Conservation (phyloP, 73 alveolate genomes). For the Paramecium biaurelia region DNA sequence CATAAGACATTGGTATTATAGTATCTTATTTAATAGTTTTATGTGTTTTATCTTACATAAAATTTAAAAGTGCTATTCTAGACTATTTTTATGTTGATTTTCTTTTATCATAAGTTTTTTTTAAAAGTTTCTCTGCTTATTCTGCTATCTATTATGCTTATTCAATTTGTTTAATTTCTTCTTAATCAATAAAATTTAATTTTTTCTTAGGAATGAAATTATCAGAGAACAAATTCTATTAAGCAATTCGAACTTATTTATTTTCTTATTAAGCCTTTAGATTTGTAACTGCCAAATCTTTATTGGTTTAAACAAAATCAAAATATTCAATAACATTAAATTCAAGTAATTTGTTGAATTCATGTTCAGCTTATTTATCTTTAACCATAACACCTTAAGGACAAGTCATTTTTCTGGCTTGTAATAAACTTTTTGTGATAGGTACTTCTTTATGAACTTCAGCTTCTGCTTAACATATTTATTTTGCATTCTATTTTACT, state of each 20-base stretch:
- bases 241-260: neutral
- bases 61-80: neutral
- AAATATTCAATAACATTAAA: conserved; percentile 19
- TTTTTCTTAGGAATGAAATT: conserved; percentile 15
- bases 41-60: neutral
- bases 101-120: neutral
- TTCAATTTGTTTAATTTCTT: neutral
- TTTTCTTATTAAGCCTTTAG: conserved; percentile 13
- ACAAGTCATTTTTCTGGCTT: conserved; percentile 27
- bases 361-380: neutral
- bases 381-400: neutral
- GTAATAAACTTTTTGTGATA: neutral
- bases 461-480: neutral
- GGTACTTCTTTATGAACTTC: conserved; percentile 47
- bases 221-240: conserved; percentile 3
- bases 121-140: neutral
- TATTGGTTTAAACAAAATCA: conserved; percentile 33
- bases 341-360: conserved; percentile 6
- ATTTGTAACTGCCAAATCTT: neutral
- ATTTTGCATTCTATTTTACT: neutral
- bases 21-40: neutral
- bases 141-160: neutral
- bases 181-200: neutral
- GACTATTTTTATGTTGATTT: neutral
- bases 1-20: neutral